Evolutionary conservation across 2,329 filamentous ascomycete species (phyloP).

Genomic region (Phaeophleospora eucalypticola): DNA sequence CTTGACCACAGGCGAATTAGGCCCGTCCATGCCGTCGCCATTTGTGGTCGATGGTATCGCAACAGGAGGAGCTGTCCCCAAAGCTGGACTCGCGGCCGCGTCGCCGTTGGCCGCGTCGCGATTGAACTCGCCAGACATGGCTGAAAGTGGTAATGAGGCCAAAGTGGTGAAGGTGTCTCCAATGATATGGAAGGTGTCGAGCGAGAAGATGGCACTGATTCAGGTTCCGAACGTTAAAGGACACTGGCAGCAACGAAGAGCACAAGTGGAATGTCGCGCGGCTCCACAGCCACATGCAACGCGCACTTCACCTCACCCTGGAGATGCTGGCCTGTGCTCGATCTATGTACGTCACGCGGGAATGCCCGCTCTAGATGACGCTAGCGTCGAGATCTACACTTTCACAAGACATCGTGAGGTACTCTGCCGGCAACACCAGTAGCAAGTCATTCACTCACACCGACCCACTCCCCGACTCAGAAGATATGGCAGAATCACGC

Average conservation of each 20-base stretch:
- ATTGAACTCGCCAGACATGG: slow-evolving; percentile 23
- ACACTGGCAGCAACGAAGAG: background rate
- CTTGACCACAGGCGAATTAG: background rate
- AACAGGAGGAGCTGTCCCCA: slow-evolving; percentile 4
- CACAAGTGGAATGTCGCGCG: too few relatives aligned
- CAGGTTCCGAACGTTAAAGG: background rate
- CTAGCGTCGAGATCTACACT: background rate
- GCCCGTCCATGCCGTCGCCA: slow-evolving; percentile 1
- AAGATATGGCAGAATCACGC: slow-evolving; percentile 25
- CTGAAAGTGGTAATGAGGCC: background rate
- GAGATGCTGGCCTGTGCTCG: too few relatives aligned
- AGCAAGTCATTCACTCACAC: too few relatives aligned
- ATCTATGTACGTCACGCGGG: too few relatives aligned
- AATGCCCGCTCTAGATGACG: too few relatives aligned
- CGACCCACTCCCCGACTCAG: too few relatives aligned
- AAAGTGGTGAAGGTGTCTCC: too few relatives aligned
- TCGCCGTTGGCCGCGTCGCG: slow-evolving; percentile 21
- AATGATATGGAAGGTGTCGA: too few relatives aligned
- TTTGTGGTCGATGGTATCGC: slow-evolving; percentile 10
- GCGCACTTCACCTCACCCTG: too few relatives aligned
- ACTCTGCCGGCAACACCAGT: too few relatives aligned
- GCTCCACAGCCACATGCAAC: slow-evolving; percentile 4
- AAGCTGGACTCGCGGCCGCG: slow-evolving; percentile 8
- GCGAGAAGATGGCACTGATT: too few relatives aligned
- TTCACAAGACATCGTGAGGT: background rate